Evolutionary conservation across 208 protist genomes (phyloP).

Genomic region (Trypanosoma cruzi): DNA sequence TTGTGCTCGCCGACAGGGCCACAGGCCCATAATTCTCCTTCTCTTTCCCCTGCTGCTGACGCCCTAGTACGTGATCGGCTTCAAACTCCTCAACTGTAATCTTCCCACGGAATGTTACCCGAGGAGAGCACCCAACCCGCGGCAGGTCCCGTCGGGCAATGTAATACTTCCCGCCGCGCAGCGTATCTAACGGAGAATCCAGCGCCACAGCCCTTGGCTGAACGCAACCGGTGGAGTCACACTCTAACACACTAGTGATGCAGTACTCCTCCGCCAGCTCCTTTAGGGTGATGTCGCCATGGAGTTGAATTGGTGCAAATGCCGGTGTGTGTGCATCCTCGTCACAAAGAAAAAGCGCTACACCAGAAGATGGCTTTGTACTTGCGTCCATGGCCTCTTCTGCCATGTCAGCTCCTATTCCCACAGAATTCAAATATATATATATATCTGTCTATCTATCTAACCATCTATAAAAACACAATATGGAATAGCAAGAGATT

Average conservation of each 20-base stretch:
- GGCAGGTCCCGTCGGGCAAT: slow-evolving; percentile 65
- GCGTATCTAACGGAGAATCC: slow-evolving; percentile 80
- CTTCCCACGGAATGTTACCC: slow-evolving; percentile 80
- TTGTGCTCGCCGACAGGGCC: neutral
- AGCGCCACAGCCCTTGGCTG: slow-evolving; percentile 74
- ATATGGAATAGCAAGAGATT: neutral
- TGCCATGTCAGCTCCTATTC: slow-evolving; percentile 5
- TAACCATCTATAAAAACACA: neutral
- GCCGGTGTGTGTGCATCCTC: slow-evolving; percentile 16
- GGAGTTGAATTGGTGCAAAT: slow-evolving; percentile 55
- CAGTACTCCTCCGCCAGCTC: slow-evolving; percentile 80
- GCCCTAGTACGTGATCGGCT: slow-evolving; percentile 38
- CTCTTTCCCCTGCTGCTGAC: neutral
- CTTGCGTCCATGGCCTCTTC: neutral
- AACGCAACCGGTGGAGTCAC: slow-evolving; percentile 64
- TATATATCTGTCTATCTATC: neutral
- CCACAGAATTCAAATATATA: neutral
- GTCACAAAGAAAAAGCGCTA: slow-evolving; percentile 57
- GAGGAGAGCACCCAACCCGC: slow-evolving; percentile 32
- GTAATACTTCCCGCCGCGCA: slow-evolving; percentile 80
- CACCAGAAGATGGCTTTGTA: neutral
- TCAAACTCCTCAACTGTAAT: slow-evolving; percentile 86
- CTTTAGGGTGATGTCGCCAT: slow-evolving; percentile 58
- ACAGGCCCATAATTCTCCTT: neutral
- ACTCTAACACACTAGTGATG: slow-evolving; percentile 87